Percentiles rank a stretch among this genome's conserved stretches.
Evolutionary conservation across 768 basidiomycete species (phyloP).

Genomic region (Lactifluus piperatus): DNA sequence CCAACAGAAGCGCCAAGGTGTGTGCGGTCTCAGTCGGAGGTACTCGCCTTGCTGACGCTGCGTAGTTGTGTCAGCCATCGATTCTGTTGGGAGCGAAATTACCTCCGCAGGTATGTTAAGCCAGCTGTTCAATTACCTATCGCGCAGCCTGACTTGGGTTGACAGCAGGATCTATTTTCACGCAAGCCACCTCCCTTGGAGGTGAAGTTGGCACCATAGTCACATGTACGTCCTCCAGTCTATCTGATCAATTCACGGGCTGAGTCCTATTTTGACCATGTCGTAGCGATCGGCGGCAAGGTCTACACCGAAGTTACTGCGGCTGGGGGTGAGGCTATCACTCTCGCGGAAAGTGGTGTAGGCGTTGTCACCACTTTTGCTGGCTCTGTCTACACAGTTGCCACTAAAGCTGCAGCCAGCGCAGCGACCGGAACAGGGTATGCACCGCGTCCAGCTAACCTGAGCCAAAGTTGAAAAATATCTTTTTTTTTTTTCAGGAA

Average conservation of each 20-base stretch:
- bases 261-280: background rate
- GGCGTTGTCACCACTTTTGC: slow-evolving; percentile 17
- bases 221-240: slow-evolving; percentile 10
- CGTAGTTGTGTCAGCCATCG: slow-evolving; percentile 1
- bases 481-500: background rate
- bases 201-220: slow-evolving; percentile 3
- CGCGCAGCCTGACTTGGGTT: background rate
- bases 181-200: background rate
- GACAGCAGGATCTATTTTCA: slow-evolving; percentile 9
- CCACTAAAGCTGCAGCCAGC: slow-evolving; percentile 4
- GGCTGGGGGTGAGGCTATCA: slow-evolving; percentile 16
- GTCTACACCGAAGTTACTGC: slow-evolving; percentile 16
- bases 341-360: slow-evolving; percentile 15
- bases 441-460: background rate
- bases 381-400: slow-evolving; percentile 18
- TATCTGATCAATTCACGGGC: too few species aligned
- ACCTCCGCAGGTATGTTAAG: slow-evolving; percentile 7
- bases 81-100: background rate
- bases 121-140: background rate
- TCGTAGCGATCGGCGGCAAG: slow-evolving; percentile 9
- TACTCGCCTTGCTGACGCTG: background rate
- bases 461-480: background rate
- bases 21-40: background rate
- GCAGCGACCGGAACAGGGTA: background rate
- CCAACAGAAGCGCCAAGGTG: slow-evolving; percentile 6